Conservation (phyloP, 441 rosid genomes). For the Bruguiera hainesii region DNA sequence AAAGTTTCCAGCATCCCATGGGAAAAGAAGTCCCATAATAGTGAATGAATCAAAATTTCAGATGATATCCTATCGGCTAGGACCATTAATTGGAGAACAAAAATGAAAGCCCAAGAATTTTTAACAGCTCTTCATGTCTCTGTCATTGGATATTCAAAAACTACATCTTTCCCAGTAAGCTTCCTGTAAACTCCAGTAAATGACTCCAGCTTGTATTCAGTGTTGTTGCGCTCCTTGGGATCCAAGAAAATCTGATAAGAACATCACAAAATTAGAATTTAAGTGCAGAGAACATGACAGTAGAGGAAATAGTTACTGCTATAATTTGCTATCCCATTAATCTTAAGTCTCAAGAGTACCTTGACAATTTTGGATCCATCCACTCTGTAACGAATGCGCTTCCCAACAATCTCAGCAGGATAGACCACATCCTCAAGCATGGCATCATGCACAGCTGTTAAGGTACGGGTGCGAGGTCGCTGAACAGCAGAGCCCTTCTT, state of each 20-base stretch:
- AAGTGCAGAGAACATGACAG: too few relatives aligned
- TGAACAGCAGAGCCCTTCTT: slow-evolving; percentile 75
- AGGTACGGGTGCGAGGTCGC: slow-evolving; percentile 60
- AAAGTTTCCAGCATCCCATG: slow-evolving; percentile 8
- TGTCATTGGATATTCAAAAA: slow-evolving; percentile 59
- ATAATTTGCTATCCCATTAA: background rate
- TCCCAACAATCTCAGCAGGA: slow-evolving; percentile 69
- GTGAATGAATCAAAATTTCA: slow-evolving; percentile 20
- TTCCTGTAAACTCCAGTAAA: slow-evolving; percentile 69
- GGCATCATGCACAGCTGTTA: slow-evolving; percentile 63
- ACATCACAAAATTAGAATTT: too few relatives aligned
- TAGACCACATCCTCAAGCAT: slow-evolving; percentile 57
- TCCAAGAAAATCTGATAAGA: slow-evolving; percentile 61
- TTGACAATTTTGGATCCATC: slow-evolving; percentile 63
- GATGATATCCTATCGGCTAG: slow-evolving; percentile 23
- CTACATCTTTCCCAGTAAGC: slow-evolving; percentile 75
- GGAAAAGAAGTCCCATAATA: slow-evolving; percentile 14
- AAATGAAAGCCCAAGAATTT: slow-evolving; percentile 6
- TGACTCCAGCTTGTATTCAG: slow-evolving; percentile 58
- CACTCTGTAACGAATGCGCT: slow-evolving; percentile 49
- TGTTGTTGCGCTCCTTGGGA: slow-evolving; percentile 69
- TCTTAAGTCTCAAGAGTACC: slow-evolving; percentile 21
- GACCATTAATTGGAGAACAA: slow-evolving; percentile 15
- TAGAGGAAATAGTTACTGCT: background rate
- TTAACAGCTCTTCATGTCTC: slow-evolving; percentile 40